Evolutionary conservation across 257 asterid species (phyloP).

Genomic region (Cruciata laevipes): DNA sequence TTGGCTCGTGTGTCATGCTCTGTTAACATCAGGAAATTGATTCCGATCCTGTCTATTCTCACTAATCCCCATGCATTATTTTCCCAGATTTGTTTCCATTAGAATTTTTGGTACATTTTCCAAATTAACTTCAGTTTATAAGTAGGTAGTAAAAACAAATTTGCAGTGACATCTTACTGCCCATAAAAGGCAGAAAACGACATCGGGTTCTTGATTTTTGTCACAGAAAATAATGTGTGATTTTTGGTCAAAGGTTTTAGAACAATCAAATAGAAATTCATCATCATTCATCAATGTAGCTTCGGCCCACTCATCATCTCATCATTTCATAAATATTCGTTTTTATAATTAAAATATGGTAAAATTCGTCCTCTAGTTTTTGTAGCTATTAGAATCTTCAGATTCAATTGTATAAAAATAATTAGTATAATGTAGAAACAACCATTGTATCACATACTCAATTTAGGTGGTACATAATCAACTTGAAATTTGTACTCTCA

Average conservation of each 20-base stretch:
- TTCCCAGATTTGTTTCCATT: neutral
- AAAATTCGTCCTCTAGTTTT: no score
- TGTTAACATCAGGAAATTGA: slow-evolving; percentile 13
- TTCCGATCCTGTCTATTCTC: slow-evolving; percentile 16
- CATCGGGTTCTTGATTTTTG: neutral
- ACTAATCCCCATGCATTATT: slow-evolving; percentile 8
- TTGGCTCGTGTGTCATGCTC: neutral
- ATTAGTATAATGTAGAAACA: no score
- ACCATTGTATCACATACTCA: no score
- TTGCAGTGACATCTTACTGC: neutral
- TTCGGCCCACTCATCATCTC: neutral
- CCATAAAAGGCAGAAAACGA: neutral
- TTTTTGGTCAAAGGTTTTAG: slow-evolving; percentile 2
- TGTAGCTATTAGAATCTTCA: no score
- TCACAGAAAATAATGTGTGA: neutral
- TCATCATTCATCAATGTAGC: neutral
- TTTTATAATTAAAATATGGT: no score
- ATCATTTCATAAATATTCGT: no score
- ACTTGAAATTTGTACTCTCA: no score
- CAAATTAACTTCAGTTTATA: neutral
- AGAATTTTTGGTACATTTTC: neutral
- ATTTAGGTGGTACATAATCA: no score
- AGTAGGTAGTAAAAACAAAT: neutral
- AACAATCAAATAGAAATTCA: neutral
- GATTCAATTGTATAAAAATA: no score